phyloP scores from a whole-genome alignment of 179 eudicot species.

The Spergularia azorica region DNA sequence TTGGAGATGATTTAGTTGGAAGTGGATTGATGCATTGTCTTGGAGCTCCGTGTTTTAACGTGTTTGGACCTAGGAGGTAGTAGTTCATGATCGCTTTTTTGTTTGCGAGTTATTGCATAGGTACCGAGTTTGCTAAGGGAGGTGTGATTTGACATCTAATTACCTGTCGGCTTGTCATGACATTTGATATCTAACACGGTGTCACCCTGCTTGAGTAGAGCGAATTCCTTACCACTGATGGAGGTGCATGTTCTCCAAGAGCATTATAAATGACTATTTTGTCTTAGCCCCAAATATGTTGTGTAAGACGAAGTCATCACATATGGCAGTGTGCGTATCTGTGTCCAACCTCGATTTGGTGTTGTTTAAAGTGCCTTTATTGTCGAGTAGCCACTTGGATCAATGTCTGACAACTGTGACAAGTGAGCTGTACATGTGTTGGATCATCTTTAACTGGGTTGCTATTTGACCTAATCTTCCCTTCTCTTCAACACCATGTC shows the following conservation, averaged over 20 bases:
- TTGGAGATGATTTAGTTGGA: background rate
- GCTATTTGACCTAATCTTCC: background rate
- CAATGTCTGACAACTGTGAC: background rate
- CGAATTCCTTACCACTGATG: too few species aligned
- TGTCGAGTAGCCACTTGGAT: background rate
- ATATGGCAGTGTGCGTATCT: too few species aligned
- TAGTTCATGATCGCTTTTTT: too few species aligned
- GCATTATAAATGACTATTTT: too few species aligned
- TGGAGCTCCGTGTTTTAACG: too few species aligned
- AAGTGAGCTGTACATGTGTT: background rate
- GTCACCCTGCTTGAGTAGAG: background rate
- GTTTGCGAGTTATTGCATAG: background rate
- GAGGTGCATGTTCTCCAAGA: too few species aligned
- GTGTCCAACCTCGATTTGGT: background rate
- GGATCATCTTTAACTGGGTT: background rate
- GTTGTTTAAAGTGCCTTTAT: background rate
- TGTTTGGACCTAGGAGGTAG: too few species aligned
- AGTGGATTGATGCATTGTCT: background rate
- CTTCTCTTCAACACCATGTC: background rate
- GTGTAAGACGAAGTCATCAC: too few species aligned
- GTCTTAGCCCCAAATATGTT: too few species aligned
- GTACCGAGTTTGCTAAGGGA: too few species aligned
- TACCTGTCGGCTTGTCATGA: too few species aligned
- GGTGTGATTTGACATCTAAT: too few species aligned
- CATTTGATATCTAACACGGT: background rate